Evolutionary conservation across 768 basidiomycete genomes (phyloP).

Genomic region (button mushroom (Agaricus bisporus)): DNA sequence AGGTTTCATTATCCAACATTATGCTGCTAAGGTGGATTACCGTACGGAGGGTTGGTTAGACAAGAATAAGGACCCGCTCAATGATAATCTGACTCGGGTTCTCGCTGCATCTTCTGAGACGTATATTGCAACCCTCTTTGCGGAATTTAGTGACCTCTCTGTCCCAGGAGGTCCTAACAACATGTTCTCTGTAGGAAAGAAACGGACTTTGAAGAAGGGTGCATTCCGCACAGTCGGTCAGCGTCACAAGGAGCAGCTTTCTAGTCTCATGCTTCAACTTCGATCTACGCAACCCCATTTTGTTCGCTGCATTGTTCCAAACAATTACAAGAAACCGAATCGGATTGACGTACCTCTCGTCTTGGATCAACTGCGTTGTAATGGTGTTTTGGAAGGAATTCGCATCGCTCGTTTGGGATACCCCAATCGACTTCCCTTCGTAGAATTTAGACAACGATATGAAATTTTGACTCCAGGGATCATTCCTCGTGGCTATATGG

Average conservation of each 20-base stretch:
- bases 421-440: conserved; percentile 93
- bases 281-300: conserved; percentile 96
- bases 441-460: conserved; percentile 96
- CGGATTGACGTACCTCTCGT: conserved; percentile 91
- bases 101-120: conserved; percentile 77
- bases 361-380: conserved; percentile 93
- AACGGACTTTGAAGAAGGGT: conserved; percentile 83
- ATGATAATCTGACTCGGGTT: conserved; percentile 90
- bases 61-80: conserved; percentile 99
- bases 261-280: conserved; percentile 86
- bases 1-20: conserved; percentile 93
- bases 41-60: conserved; percentile 95
- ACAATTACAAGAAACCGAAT: conserved; percentile 84
- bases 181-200: conserved; percentile 50
- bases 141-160: conserved; percentile 62
- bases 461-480: conserved; percentile 93
- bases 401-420: conserved; percentile 96
- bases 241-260: conserved; percentile 91
- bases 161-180: conserved; percentile 28
- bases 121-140: conserved; percentile 79
- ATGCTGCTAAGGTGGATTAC: conserved; percentile 96
- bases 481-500: conserved; percentile 95
- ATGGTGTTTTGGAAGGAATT: conserved; percentile 98
- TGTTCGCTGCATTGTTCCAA: conserved; percentile 97
- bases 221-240: conserved; percentile 96